These are phyloP conservation scores for rapeseed (Brassica napus) DNA, from an alignment of 345 rosid genomes.

Conservation along the genomic window Da-Ae NC_063450.1:3471001-3471500, in stretches of 20 bases:
- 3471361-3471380: constrained; percentile 1
- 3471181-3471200: constrained; percentile 2
- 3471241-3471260: constrained; percentile 2
- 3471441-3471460: no score
- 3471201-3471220: neutral
- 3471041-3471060: constrained; percentile 13
- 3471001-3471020: constrained; percentile 3
- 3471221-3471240: neutral
- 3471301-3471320: constrained; percentile 85
- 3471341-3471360: constrained; percentile 58
- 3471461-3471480: no score
- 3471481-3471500: no score
- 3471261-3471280: constrained; percentile 59
- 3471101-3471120: constrained; percentile 6
- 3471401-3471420: neutral
- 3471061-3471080: constrained; percentile 1
- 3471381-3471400: neutral
- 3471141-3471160: neutral
- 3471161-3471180: constrained; percentile 3
- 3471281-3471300: constrained; percentile 95
- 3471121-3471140: neutral
- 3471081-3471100: neutral
- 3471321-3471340: constrained; percentile 90
- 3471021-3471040: neutral
- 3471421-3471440: no score